Evolutionary conservation across 352 stramenopile genomes (phyloP), one percentile per base, ranked within the genome.

Genomic region (Phytophthora rubi): DNA sequence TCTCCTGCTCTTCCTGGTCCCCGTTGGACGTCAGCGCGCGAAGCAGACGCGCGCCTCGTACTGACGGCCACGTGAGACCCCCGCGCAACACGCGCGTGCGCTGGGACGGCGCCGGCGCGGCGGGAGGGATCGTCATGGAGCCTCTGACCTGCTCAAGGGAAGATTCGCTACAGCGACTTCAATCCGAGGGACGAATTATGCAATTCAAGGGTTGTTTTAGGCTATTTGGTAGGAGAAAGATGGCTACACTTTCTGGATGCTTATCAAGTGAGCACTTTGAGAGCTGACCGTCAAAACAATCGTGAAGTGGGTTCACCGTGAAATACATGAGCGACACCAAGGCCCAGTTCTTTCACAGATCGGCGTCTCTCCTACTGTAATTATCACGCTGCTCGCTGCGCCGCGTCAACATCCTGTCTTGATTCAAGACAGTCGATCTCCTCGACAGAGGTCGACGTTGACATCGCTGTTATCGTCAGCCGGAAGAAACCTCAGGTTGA

Each of bases 21-120:
- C 16, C 53, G 32, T 21, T 6, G 21, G 47, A 21, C 15, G 62
- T 74, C 15, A 84, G 56, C 7, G 60, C 49, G 8, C 53, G 74
- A 16, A 81, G 53, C 9, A 88, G 68, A 47, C 71, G 73, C 6
- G 68, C 68, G 30, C 82, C 82, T 53, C 82, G 82, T 18, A 88
- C 74, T 35, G 69, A 73, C 32, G 82, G 80, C 82, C 82, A 90
- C 52, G 75, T 62, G 48, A 89, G 75, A 54, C 74, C 76, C 12
- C 76, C 73, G 16, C 42, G 30, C 15, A 75, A 0, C 28, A 83
- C 55, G 12, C 68, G 68, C 37, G 66, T 77, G 45, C 47, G 18
- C 26, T 42, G 42, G 21, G 37, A 39, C 33, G 39, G 39, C 45
- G n/a, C 4, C 6, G 35, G n/a, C 3, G 54, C 33, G 21, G 37